Evolutionary conservation across 2,329 filamentous ascomycete species (phyloP), one percentile per base, ranked within the genome.

Genomic region (Cladorrhinum sp.): DNA sequence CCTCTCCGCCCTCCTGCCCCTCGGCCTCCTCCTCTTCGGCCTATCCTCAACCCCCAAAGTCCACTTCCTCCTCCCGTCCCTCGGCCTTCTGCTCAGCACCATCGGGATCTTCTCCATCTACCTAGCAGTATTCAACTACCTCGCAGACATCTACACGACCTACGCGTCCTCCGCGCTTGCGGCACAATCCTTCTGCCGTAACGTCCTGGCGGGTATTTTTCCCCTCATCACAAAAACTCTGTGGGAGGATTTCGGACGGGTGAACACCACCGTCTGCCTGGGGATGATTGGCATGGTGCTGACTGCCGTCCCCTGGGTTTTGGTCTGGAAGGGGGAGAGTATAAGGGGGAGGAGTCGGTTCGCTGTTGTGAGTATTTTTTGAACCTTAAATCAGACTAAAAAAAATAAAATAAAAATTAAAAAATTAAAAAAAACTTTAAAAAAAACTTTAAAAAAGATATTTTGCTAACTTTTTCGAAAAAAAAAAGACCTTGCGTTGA

Each of bases 71-170:
- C 84, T 85, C 0, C 90, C 91, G 0, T 76, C 85, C 0, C 80
- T 96, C 22, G 86, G 82, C 0, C 80, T 96, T 32, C 85, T 81
- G 0, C 83, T 92, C 61, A 87, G 91, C 0, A 93, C 90, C 0
- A 90, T 93, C 79, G 89, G 93, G 25, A 96, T 97, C 65, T 93
- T 91, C 73, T 88, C 85, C 45, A 86, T 97, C 36, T 96, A 96
- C 70, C 81, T 97, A 1, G 88, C 92, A 2, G 90, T 92, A 0
- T 96, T 97, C 77, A 97, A 97, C 72, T 97, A 96, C 68, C 81
- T 97, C 1, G 92, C 92, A 20, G 93, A 97, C 71, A 88, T 88
- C 1, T 97, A 96, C 73, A 89, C 92, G 70, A 80, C 84, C 2
- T 96, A 93, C 68, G 91, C 93, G 0, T 92, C 88, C 41, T 95